Evolutionary conservation across 1,284 basidiomycete genomes (phyloP).

Genomic region (Cerioporus squamosus): DNA sequence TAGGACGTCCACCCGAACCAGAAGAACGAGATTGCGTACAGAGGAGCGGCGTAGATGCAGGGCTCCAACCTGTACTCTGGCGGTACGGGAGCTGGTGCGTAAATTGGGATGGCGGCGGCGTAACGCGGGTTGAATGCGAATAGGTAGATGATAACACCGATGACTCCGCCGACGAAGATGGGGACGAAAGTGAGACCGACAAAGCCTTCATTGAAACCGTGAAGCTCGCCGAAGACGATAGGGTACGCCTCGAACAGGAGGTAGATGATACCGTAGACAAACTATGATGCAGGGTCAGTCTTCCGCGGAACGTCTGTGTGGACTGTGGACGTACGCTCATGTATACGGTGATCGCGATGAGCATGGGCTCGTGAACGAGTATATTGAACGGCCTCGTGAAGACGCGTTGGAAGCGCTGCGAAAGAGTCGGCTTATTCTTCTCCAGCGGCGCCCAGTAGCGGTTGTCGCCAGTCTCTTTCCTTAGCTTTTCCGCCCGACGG

Average conservation of each 20-base stretch:
- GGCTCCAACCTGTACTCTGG: constrained; percentile 52
- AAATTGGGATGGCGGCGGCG: constrained; percentile 32
- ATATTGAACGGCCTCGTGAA: constrained; percentile 46
- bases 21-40: constrained; percentile 47
- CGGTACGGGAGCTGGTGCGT: constrained; percentile 42
- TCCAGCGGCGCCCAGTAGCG: constrained; percentile 51
- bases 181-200: constrained; percentile 50
- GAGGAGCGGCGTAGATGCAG: constrained; percentile 44
- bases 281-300: constrained; percentile 21
- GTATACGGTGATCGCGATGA: constrained; percentile 46
- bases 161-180: constrained; percentile 42
- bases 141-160: constrained; percentile 30
- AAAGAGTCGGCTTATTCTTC: constrained; percentile 34
- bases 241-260: constrained; percentile 41
- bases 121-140: constrained; percentile 38
- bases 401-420: constrained; percentile 36
- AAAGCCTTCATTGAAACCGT: constrained; percentile 44
- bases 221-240: constrained; percentile 34
- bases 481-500: constrained; percentile 33
- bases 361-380: constrained; percentile 48
- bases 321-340: constrained; percentile 40
- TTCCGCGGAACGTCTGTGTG: background rate
- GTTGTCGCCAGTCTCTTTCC: constrained; percentile 55
- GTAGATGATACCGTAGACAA: constrained; percentile 50
- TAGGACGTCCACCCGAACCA: constrained; percentile 50